Conservation (phyloP, 805 yeast genomes). For the Barnettozyma vustinii region DNA sequence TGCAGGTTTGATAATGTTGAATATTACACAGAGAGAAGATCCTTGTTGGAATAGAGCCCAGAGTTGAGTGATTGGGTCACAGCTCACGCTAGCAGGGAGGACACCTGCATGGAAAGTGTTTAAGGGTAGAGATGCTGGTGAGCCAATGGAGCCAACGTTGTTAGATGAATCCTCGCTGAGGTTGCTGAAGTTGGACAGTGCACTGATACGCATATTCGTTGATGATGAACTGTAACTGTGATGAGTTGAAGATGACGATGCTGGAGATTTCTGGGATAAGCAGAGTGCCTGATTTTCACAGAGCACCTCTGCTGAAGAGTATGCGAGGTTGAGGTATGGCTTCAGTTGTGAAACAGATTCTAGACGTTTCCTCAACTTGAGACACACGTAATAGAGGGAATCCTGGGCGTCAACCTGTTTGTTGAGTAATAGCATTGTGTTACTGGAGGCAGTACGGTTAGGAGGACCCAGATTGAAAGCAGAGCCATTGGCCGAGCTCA, state of each 20-base stretch:
- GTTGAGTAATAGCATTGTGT: constrained; percentile 48
- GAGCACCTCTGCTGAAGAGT: constrained; percentile 57
- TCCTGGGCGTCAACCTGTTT: constrained; percentile 55
- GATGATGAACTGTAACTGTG: constrained; percentile 16
- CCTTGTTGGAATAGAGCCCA: constrained; percentile 91
- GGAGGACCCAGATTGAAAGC: constrained; percentile 9
- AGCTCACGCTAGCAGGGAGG: constrained; percentile 62
- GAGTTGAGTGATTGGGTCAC: constrained; percentile 90
- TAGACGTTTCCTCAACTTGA: constrained; percentile 48
- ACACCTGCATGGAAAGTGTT: constrained; percentile 73
- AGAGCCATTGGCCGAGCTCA: constrained; percentile 8
- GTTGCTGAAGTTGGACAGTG: constrained; percentile 29
- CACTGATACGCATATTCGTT: constrained; percentile 29
- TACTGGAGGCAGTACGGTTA: constrained; percentile 11
- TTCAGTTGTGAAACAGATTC: constrained; percentile 60
- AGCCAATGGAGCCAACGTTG: constrained; percentile 20
- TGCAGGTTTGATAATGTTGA: constrained; percentile 62
- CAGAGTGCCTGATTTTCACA: constrained; percentile 66
- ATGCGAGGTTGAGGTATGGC: constrained; percentile 61
- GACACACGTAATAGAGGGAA: constrained; percentile 66
- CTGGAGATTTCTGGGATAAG: constrained; percentile 32
- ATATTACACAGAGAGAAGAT: constrained; percentile 81
- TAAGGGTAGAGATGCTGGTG: constrained; percentile 24
- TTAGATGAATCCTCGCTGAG: constrained; percentile 29
- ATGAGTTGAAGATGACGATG: constrained; percentile 5